phyloP scores from a whole-genome alignment of 108 stramenopile species.

The Stephanodiscus minutulus region DNA sequence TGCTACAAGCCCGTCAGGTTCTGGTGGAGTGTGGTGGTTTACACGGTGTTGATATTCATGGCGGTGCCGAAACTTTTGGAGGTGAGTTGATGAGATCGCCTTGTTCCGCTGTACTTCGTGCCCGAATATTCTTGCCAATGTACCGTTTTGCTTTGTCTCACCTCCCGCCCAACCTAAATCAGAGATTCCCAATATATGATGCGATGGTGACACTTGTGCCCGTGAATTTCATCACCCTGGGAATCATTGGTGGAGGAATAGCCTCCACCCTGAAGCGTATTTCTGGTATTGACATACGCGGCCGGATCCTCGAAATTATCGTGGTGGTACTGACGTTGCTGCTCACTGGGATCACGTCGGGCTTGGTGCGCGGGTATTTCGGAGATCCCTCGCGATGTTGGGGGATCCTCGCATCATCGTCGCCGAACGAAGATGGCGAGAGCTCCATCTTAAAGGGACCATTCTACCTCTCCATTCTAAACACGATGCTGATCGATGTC shows the following conservation, averaged over 20 bases:
- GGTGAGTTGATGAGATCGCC: slow-evolving; percentile 19
- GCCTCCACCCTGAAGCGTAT: slow-evolving; percentile 66
- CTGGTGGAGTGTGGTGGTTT: slow-evolving; percentile 75
- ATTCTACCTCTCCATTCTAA: slow-evolving; percentile 34
- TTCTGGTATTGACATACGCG: slow-evolving; percentile 76
- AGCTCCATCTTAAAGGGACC: slow-evolving; percentile 9
- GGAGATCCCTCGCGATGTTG: slow-evolving; percentile 64
- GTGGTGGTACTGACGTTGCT: slow-evolving; percentile 70
- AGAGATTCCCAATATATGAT: slow-evolving; percentile 80
- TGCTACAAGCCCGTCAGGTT: slow-evolving; percentile 89
- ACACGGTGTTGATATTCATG: slow-evolving; percentile 51
- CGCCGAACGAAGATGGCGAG: neutral
- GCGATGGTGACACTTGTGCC: slow-evolving; percentile 66
- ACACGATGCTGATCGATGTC: slow-evolving; percentile 46
- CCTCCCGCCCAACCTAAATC: neutral
- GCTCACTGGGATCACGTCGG: slow-evolving; percentile 66
- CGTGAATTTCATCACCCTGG: slow-evolving; percentile 72
- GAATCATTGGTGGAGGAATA: slow-evolving; percentile 74
- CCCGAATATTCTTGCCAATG: neutral
- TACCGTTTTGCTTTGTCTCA: neutral
- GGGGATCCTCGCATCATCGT: slow-evolving; percentile 52
- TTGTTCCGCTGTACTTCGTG: neutral
- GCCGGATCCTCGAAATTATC: slow-evolving; percentile 68
- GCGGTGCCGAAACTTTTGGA: slow-evolving; percentile 71
- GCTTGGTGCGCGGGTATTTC: slow-evolving; percentile 77